These are phyloP conservation scores for Hordeum vulgare DNA, from an alignment of 176 grass and related monocot species.

Conservation along the genomic window MorexV3_pseudomolecules_assembly NC_058522.1:443418213-443418712, in stretches of 20 bases:
- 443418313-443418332: conserved; percentile 43
- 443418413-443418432: neutral
- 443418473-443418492: too few relatives aligned
- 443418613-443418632: too few relatives aligned
- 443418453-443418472: neutral
- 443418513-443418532: too few relatives aligned
- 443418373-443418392: conserved; percentile 50
- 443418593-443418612: too few relatives aligned
- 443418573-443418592: too few relatives aligned
- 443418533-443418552: neutral
- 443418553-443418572: neutral
- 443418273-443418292: conserved; percentile 78
- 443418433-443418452: neutral
- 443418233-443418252: conserved; percentile 59
- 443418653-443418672: too few relatives aligned
- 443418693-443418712: too few relatives aligned
- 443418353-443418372: conserved; percentile 54
- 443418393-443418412: conserved; percentile 67
- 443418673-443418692: too few relatives aligned
- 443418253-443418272: conserved; percentile 51
- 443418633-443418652: too few relatives aligned
- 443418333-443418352: conserved; percentile 71
- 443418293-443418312: conserved; percentile 53
- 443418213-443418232: conserved; percentile 34
- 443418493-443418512: neutral